A percentile compares a stretch with the other conserved stretches of the same genome.
Evolutionary conservation across 1,284 basidiomycete genomes (phyloP).

Genomic region (Cutaneotrichosporon cutaneum): DNA sequence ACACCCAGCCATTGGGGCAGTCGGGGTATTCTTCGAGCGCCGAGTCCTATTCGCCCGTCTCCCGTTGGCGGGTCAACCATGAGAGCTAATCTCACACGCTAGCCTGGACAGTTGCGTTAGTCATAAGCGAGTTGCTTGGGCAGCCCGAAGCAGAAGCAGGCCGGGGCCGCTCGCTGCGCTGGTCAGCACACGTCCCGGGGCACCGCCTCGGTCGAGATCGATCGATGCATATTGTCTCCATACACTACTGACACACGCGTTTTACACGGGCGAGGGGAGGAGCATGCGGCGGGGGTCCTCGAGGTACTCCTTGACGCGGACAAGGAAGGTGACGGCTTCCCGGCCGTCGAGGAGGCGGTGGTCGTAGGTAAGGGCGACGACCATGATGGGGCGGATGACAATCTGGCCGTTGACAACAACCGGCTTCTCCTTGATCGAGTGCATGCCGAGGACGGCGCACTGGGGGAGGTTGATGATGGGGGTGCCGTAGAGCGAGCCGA

Average conservation of each 20-base stretch:
- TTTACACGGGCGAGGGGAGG: conserved; percentile 53
- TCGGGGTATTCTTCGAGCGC: not conserved
- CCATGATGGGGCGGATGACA: conserved; percentile 89
- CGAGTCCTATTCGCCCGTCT: not conserved
- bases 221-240: conserved; percentile 11
- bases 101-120: not conserved
- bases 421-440: conserved; percentile 90
- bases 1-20: not conserved
- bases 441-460: conserved; percentile 94
- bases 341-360: conserved; percentile 93
- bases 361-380: conserved; percentile 92
- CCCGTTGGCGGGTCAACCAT: not conserved
- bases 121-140: not conserved
- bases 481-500: conserved; percentile 93
- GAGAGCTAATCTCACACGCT: not conserved
- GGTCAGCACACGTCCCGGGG: not conserved
- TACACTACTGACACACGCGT: conserved; percentile 18
- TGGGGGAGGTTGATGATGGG: conserved; percentile 98
- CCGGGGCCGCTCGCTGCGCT: not conserved
- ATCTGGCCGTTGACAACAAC: conserved; percentile 93
- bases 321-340: conserved; percentile 96
- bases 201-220: not conserved
- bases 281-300: conserved; percentile 68
- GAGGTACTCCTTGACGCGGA: conserved; percentile 69
- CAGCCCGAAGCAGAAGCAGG: not conserved